Evolutionary conservation across 306 rosid species (phyloP).

Genomic region (Quercus aquifolioides): DNA sequence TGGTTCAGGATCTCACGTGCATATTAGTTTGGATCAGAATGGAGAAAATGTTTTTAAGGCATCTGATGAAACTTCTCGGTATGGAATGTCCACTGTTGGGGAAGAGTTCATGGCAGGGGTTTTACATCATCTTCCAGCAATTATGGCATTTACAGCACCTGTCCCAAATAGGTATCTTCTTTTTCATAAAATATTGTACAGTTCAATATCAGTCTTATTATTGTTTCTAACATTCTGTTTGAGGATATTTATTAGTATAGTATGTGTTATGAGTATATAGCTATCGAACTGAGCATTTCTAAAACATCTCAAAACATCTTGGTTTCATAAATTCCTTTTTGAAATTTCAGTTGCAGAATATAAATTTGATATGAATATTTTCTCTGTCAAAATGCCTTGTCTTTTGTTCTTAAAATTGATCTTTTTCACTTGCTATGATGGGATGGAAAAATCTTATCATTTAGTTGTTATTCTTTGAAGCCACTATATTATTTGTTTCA

Average conservation of each 20-base stretch:
- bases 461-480: neutral
- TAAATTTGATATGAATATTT: neutral
- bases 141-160: slow-evolving; percentile 80
- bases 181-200: neutral
- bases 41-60: slow-evolving; percentile 79
- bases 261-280: neutral
- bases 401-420: neutral
- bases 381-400: neutral
- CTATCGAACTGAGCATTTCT: neutral
- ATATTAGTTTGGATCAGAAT: slow-evolving; percentile 73
- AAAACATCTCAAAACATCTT: neutral
- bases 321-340: neutral
- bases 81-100: slow-evolving; percentile 77
- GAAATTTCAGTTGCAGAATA: neutral
- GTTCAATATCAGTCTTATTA: neutral
- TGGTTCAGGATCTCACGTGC: slow-evolving; percentile 93
- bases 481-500: neutral
- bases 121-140: slow-evolving; percentile 63
- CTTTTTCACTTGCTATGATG: neutral
- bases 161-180: slow-evolving; percentile 68
- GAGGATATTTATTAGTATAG: neutral
- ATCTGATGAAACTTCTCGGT: slow-evolving; percentile 48
- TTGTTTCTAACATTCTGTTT: neutral
- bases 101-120: slow-evolving; percentile 92
- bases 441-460: neutral